A percentile compares a stretch with the other conserved stretches of the same genome.
These are phyloP conservation scores for Tillandsia fasciculata DNA, from an alignment of 176 grass and related monocot genomes.

Conservation along the genomic window DNA sequence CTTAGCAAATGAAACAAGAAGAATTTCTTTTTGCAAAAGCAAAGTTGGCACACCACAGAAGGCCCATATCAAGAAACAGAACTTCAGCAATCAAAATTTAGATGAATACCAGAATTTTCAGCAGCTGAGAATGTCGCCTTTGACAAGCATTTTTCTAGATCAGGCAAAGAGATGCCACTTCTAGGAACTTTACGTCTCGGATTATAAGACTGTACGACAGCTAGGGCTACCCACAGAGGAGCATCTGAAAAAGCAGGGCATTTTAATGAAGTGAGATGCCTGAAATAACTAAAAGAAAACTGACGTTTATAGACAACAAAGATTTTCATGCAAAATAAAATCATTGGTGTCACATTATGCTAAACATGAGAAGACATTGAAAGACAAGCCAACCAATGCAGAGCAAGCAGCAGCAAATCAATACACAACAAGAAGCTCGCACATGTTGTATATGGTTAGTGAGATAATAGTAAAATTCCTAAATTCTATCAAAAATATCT, in stretches of 20 bases:
- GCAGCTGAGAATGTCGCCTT: slow-evolving; percentile 70
- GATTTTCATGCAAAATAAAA: too few species aligned
- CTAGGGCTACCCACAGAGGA: slow-evolving; percentile 66
- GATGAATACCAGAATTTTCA: slow-evolving; percentile 58
- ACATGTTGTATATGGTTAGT: too few species aligned
- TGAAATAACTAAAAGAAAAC: background rate
- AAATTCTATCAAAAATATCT: too few species aligned
- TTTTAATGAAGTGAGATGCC: background rate
- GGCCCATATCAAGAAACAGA: background rate
- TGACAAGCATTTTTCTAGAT: slow-evolving; percentile 73
- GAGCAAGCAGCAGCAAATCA: too few species aligned
- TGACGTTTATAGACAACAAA: too few species aligned
- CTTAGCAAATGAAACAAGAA: too few species aligned
- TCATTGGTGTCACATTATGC: too few species aligned
- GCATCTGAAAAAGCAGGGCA: slow-evolving; percentile 3
- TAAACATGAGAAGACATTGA: too few species aligned
- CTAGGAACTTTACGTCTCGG: slow-evolving; percentile 84
- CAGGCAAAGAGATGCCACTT: slow-evolving; percentile 57
- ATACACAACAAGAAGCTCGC: too few species aligned
- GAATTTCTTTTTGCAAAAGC: background rate
- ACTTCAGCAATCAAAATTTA: background rate
- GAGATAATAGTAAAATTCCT: too few species aligned
- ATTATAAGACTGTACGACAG: slow-evolving; percentile 83
- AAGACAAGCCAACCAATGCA: too few species aligned
- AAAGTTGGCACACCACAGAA: background rate